Evolutionary conservation across 139 green algal species (phyloP).

Genomic region (Coelastrella sp.): DNA sequence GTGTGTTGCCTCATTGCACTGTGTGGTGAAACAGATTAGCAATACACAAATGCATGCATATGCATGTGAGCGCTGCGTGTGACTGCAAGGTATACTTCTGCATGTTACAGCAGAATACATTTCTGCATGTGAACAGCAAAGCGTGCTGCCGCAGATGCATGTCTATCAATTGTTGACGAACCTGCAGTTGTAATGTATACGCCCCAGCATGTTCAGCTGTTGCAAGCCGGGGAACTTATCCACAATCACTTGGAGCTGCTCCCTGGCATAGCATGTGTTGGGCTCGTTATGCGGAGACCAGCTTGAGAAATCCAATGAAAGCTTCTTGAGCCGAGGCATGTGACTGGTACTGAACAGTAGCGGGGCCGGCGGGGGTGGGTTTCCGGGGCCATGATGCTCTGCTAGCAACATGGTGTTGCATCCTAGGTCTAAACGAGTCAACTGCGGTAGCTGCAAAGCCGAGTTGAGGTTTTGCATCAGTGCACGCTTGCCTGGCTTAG

Average conservation of each 20-base stretch:
- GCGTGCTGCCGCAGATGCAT: too few relatives aligned
- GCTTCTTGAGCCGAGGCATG: not conserved
- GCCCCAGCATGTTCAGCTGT: not conserved
- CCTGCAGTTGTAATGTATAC: not conserved
- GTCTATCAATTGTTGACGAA: too few relatives aligned
- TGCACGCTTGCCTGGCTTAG: not conserved
- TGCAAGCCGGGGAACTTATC: not conserved
- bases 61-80: too few relatives aligned
- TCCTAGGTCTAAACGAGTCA: not conserved
- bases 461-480: not conserved
- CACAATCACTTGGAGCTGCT: not conserved
- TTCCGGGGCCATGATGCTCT: not conserved
- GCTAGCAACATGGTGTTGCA: not conserved
- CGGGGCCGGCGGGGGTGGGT: not conserved
- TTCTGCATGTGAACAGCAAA: too few relatives aligned
- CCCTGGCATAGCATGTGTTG: not conserved
- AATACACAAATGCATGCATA: too few relatives aligned
- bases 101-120: too few relatives aligned
- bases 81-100: too few relatives aligned
- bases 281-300: not conserved
- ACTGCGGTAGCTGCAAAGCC: not conserved
- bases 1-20: too few relatives aligned
- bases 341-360: not conserved
- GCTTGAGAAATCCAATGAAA: not conserved
- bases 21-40: too few relatives aligned